Base-by-base conservation (phyloP, 2,329 filamentous ascomycete genomes). In the Fusarium coffeatum region DNA sequence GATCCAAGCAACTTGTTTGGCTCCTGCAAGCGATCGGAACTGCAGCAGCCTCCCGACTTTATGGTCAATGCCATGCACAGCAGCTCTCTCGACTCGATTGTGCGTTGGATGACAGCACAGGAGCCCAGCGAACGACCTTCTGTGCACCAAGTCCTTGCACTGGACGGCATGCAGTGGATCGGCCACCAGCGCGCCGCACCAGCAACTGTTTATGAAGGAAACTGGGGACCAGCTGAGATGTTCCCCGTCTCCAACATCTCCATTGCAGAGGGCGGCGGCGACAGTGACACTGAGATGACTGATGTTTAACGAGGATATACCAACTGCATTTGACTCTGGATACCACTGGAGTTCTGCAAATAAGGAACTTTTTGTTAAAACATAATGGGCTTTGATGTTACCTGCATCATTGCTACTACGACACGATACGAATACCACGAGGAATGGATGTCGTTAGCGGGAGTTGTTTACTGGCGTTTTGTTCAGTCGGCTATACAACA, bases 181-280 rank as follows among this genome's bases (percentile, higher is more conserved):
- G 87, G 90, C 57, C 83, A 85, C 53, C 90, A 94, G 67, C 90
- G 94, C 58, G 90, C 92, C 58, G 93, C 94, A 13, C 93, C 94
- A 46, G 96, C 96, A n/a, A 98, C 94, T 0, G 90, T 99, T 55
- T 99, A 92, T 74, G 96, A 99, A 82, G 96, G 96, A 68, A 96
- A 93, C 78, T 99, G 94, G 92, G 96, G 96, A 6, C 95, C 95
- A 32, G 90, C 83, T n/a, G 85, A 87, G 55, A 79, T 85, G 51
- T 77, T 83, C 32, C 73, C 79, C 8, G 78, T 80, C 22, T 79
- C 80, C 9, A 78, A 79, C 9, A 78, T 80, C n/a, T 79, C 79
- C 8, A 78, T 80, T 40, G 74, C 77, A 7, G 63, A 66, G 43
- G 68, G 68, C 18, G 41, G 25, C 15, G 68, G 68, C n/a, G 80